Percentiles rank a stretch among this genome's conserved stretches.
Evolutionary conservation across 2,329 filamentous ascomycete species (phyloP).

Genomic region (Aspergillus oerlinghausenensis): DNA sequence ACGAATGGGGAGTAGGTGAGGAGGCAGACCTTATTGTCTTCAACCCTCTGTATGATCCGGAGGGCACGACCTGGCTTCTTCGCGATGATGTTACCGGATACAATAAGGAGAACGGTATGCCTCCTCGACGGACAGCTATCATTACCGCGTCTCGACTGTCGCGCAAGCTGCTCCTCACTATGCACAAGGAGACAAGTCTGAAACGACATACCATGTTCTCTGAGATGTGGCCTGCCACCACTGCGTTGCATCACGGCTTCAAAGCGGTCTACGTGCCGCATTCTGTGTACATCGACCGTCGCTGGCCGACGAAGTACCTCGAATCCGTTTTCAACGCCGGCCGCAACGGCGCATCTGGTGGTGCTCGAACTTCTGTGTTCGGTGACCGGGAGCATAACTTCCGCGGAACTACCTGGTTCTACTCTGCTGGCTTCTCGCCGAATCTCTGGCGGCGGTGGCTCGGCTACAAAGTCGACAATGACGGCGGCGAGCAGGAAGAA

Average conservation of each 20-base stretch:
- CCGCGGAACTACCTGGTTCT: conserved; percentile 84
- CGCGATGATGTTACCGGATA: conserved; percentile 80
- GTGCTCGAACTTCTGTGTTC: conserved; percentile 66
- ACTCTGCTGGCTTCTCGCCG: conserved; percentile 75
- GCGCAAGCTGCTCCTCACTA: conserved; percentile 70
- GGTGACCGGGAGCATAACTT: conserved; percentile 88
- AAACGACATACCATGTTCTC: conserved; percentile 88
- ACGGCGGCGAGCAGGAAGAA: conserved; percentile 74
- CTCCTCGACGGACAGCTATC: conserved; percentile 76
- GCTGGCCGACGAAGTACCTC: conserved; percentile 76
- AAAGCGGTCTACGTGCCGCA: conserved; percentile 92
- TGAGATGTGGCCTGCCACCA: conserved; percentile 91
- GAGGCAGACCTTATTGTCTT: conserved; percentile 89
- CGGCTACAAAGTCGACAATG: conserved; percentile 72
- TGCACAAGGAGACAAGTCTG: conserved; percentile 85
- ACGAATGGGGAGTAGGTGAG: conserved; percentile 82
- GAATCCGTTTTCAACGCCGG: conserved; percentile 77
- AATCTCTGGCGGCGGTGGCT: conserved; percentile 84
- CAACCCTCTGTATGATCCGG: conserved; percentile 86
- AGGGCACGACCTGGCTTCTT: conserved; percentile 79
- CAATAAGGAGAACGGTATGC: conserved; percentile 58
- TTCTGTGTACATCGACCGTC: conserved; percentile 78
- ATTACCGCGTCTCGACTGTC: conserved; percentile 85
- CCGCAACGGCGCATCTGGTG: conserved; percentile 69
- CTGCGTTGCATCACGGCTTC: conserved; percentile 83